These are phyloP conservation scores for Podospora sp. DNA, from an alignment of 495 filamentous ascomycete species.

Conservation along the genomic window DNA sequence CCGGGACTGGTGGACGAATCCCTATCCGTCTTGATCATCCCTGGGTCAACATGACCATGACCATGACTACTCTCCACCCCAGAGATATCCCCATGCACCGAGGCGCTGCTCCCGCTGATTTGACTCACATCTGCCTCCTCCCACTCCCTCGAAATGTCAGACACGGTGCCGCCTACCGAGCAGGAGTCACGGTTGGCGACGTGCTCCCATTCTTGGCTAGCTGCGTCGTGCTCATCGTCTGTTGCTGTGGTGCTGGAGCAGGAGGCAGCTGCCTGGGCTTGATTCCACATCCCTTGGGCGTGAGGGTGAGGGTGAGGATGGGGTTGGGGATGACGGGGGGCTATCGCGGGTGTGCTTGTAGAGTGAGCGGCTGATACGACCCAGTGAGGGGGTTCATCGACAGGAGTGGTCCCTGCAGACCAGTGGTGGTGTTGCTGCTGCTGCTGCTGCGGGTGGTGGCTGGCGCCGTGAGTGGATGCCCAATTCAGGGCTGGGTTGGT, in stretches of 20 bases:
- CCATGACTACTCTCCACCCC: too few relatives aligned
- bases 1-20: too few relatives aligned
- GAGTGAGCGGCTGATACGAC: background rate
- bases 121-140: slow-evolving; percentile 20
- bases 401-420: background rate
- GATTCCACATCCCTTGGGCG: background rate
- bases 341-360: background rate
- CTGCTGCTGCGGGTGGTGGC: background rate
- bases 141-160: slow-evolving; percentile 30
- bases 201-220: slow-evolving; percentile 21
- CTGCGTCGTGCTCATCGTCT: background rate
- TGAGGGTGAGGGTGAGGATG: background rate
- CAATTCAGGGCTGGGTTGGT: background rate
- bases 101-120: background rate
- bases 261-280: background rate
- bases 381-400: background rate
- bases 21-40: background rate
- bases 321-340: too few relatives aligned
- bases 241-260: background rate
- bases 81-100: background rate
- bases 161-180: background rate
- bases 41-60: too few relatives aligned
- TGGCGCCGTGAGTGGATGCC: background rate
- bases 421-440: background rate
- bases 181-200: background rate